phyloP scores from a whole-genome alignment of 768 basidiomycete genomes.

The Boletus rufocinnamomeus region DNA sequence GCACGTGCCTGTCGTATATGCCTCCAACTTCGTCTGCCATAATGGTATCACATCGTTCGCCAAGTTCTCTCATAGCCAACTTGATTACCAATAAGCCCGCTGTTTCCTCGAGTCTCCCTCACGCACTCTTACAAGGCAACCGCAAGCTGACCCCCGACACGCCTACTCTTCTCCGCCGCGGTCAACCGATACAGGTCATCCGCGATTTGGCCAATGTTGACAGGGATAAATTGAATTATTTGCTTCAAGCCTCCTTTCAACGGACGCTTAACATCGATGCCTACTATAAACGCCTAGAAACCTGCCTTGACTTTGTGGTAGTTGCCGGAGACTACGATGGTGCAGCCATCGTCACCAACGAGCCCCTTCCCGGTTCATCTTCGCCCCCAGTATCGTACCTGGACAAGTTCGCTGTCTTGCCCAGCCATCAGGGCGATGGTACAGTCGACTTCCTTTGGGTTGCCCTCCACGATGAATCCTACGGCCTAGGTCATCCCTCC shows the following conservation, averaged over 20 bases:
- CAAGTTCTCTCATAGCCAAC: constrained; percentile 93
- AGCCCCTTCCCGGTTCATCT: constrained; percentile 39
- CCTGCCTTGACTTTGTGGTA: constrained; percentile 85
- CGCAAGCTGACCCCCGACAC: constrained; percentile 85
- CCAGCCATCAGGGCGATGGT: constrained; percentile 94
- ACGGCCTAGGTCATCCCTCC: constrained; percentile 90
- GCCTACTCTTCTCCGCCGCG: constrained; percentile 89
- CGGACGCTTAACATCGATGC: constrained; percentile 66
- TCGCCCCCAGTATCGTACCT: constrained; percentile 76
- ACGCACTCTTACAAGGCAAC: constrained; percentile 87
- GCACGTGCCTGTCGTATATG: constrained; percentile 88
- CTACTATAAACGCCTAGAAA: constrained; percentile 80
- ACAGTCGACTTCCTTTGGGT: constrained; percentile 99
- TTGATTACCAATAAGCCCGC: constrained; percentile 98
- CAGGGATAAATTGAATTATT: constrained; percentile 65
- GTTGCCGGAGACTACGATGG: constrained; percentile 95
- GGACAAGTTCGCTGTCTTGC: constrained; percentile 98
- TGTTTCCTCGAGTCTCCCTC: constrained; percentile 92
- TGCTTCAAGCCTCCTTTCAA: constrained; percentile 88
- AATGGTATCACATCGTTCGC: constrained; percentile 96
- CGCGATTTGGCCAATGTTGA: constrained; percentile 73
- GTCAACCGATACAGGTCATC: constrained; percentile 82
- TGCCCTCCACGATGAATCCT: constrained; percentile 96
- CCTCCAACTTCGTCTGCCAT: constrained; percentile 91
- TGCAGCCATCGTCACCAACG: constrained; percentile 88